These are phyloP conservation scores for Astragalus glycyphyllos DNA, from an alignment of 306 rosid genomes.

Conservation along the genomic window DNA sequence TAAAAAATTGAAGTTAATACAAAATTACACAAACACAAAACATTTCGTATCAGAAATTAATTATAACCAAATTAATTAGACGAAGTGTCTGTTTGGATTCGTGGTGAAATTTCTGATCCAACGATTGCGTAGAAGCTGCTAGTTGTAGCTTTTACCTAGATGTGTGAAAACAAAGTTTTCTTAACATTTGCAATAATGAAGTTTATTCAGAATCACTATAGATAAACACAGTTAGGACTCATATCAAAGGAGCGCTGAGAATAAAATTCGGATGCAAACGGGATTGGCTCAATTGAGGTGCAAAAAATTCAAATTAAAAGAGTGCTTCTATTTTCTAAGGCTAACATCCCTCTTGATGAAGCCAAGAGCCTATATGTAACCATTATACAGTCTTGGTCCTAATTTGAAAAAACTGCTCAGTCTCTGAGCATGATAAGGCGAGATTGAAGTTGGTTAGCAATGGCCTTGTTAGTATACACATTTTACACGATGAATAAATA, in stretches of 20 bases:
- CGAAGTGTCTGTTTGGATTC: no score
- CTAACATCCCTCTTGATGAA: slow-evolving; percentile 14
- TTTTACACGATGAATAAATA: slow-evolving; percentile 33
- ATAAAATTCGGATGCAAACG: slow-evolving; percentile 1
- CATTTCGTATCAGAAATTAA: not conserved
- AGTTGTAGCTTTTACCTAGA: no score
- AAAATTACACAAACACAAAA: not conserved
- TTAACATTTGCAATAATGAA: no score
- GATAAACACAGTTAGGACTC: not conserved
- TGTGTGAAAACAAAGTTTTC: no score
- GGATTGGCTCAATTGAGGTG: not conserved
- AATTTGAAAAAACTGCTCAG: slow-evolving; percentile 26
- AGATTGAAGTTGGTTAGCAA: slow-evolving; percentile 26
- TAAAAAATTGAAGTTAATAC: not conserved
- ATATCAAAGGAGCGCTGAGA: no score
- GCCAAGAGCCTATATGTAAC: slow-evolving; percentile 13
- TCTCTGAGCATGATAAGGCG: slow-evolving; percentile 24
- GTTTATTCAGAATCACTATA: not conserved
- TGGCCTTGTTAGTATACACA: slow-evolving; percentile 24
- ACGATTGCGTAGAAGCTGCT: no score
- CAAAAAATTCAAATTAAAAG: slow-evolving; percentile 30
- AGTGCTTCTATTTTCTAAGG: not conserved
- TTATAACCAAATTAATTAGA: no score
- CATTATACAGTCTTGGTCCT: slow-evolving; percentile 30
- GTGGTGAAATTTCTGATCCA: no score